Evolutionary conservation across 805 yeast genomes (phyloP), one percentile per base, ranked within the genome.

Genomic region (Pichia nakasei): DNA sequence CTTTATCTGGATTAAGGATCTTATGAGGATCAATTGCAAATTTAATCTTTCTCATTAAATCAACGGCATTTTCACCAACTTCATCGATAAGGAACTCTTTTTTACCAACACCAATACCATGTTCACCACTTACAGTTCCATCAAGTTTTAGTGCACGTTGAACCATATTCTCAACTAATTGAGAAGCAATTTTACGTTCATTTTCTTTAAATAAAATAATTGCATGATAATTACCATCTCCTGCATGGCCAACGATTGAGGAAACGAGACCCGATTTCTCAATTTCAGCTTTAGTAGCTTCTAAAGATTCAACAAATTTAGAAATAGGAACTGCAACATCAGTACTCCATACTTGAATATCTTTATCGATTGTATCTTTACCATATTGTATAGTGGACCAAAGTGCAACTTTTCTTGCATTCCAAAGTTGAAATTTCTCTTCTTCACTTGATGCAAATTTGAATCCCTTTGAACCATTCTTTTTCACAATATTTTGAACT

Each of bases 241-340:
- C 95, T 26, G 83, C 87, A 60, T 87, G 96, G 5, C 95, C 96
- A 57, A 87, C 78, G 22, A 83, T 73, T 6, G 89, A 75, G 17
- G 82, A 80, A 13, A 63, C 52, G 43, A 84, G 65, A 0, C 87
- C 88, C 31, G 75, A 70, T 6, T 64, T 54, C 17, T 65, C 70
- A 61, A 86, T 72, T 54, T 85, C 86, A 8, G 70, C 68, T 54
- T 82, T 75, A 2, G 91, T 80, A 44, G 74, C 79, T 33, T 70
- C 63, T 29, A 87, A 68, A 18, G 84, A 76, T 11, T 70, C 64
- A 1, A 85, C 71, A 47, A 87, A 64, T 42, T 67, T 66, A 2
- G 95, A 85, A 22, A 86, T 75, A 5, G 96, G 96, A 7, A 87
- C 95, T 1, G 95, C 95, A 42, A 85, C 87, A 59, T 87, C 96